Percentiles rank a stretch among this genome's conserved stretches.
These are phyloP conservation scores for Leccinellum luteum DNA, from an alignment of 768 basidiomycete genomes.

Conservation along the genomic window DNA sequence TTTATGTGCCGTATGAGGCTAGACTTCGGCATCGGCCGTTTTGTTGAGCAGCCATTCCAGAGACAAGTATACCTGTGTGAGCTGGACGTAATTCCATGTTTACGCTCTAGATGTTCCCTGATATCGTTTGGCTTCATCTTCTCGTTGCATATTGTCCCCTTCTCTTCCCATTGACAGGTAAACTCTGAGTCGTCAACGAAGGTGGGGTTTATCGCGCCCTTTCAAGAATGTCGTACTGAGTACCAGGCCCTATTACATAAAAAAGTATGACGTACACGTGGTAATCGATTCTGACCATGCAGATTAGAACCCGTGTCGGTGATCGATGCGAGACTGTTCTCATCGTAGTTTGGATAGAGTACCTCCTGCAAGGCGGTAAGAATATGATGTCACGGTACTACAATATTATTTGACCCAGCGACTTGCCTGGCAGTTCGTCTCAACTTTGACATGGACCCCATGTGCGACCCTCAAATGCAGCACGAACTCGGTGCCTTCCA, in stretches of 20 bases:
- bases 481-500: too few species aligned
- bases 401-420: too few species aligned
- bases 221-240: too few species aligned
- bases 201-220: neutral
- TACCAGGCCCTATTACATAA: neutral
- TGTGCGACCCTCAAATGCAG: too few species aligned
- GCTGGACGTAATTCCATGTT: neutral
- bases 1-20: conserved; percentile 4
- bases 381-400: too few species aligned
- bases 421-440: too few species aligned
- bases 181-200: neutral
- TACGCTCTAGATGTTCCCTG: neutral
- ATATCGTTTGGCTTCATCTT: neutral
- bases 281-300: neutral
- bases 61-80: neutral
- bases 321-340: neutral
- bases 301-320: neutral
- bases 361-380: neutral
- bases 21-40: neutral
- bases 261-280: neutral
- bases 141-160: neutral
- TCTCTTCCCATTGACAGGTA: conserved; percentile 1
- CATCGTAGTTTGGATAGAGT: neutral
- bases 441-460: too few species aligned
- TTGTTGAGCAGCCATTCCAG: neutral